Conservation (phyloP, 2,329 filamentous ascomycete genomes). For the Aspergillus viridinutans region DNA sequence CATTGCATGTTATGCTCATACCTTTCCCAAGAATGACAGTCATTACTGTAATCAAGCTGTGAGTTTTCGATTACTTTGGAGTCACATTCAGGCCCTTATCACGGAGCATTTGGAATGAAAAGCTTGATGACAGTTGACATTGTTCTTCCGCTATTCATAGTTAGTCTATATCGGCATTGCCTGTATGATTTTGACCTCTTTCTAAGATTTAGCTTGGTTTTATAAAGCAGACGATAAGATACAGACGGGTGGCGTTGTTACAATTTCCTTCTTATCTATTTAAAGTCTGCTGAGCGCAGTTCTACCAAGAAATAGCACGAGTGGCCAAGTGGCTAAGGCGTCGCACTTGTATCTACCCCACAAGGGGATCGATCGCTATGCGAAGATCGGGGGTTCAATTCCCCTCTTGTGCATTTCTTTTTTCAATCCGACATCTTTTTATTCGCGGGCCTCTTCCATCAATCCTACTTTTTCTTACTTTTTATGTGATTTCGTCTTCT, state of each 20-base stretch:
- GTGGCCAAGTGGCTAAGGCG: background rate
- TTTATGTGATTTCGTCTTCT: background rate
- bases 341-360: background rate
- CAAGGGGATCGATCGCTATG: background rate
- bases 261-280: background rate
- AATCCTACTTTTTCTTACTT: background rate
- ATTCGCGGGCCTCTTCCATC: background rate
- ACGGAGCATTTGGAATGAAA: background rate
- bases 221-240: background rate
- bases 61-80: background rate
- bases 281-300: background rate
- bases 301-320: background rate
- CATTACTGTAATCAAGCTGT: background rate
- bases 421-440: background rate
- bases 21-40: background rate
- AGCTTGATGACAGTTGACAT: too few relatives aligned
- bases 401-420: background rate
- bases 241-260: background rate
- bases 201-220: background rate
- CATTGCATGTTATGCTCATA: background rate
- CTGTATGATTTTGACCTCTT: background rate
- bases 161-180: background rate
- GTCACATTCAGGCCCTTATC: background rate
- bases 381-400: background rate
- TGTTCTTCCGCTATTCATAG: too few relatives aligned